phyloP scores from a whole-genome alignment of 148 eudicot genomes.

The Salicornia ramosissima region DNA sequence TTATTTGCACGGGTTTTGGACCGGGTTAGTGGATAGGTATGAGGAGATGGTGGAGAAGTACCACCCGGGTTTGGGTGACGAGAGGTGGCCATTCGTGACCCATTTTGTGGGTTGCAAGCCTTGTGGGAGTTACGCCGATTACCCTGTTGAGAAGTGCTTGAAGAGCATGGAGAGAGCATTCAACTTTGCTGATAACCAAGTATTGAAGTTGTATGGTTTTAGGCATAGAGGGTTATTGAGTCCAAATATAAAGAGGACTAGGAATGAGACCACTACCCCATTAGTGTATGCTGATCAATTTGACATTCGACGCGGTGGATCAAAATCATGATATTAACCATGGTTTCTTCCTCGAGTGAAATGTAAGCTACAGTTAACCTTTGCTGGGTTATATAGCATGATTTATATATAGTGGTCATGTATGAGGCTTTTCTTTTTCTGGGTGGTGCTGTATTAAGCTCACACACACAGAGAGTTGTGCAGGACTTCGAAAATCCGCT shows the following conservation, averaged over 20 bases:
- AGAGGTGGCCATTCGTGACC: constrained; percentile 89
- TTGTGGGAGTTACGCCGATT: constrained; percentile 86
- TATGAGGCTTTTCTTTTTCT: constrained; percentile 1
- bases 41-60: constrained; percentile 76
- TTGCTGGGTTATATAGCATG: constrained; percentile 17
- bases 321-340: constrained; percentile 24
- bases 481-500: not conserved
- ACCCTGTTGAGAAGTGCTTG: constrained; percentile 79
- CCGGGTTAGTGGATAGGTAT: constrained; percentile 71
- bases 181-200: constrained; percentile 92
- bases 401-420: constrained; percentile 13
- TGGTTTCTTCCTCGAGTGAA: constrained; percentile 11
- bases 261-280: constrained; percentile 63
- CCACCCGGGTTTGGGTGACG: constrained; percentile 82
- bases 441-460: constrained; percentile 8
- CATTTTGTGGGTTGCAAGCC: constrained; percentile 98
- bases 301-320: constrained; percentile 47
- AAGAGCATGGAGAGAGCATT: constrained; percentile 92
- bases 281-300: constrained; percentile 54
- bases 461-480: constrained; percentile 13
- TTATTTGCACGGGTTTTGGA: constrained; percentile 87
- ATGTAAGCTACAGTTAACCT: constrained; percentile 11
- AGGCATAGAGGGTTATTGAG: constrained; percentile 80
- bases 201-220: constrained; percentile 75
- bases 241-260: constrained; percentile 72